Evolutionary conservation across 2,329 filamentous ascomycete genomes (phyloP).

Genomic region (Pseudovirgaria hyperparasitica): DNA sequence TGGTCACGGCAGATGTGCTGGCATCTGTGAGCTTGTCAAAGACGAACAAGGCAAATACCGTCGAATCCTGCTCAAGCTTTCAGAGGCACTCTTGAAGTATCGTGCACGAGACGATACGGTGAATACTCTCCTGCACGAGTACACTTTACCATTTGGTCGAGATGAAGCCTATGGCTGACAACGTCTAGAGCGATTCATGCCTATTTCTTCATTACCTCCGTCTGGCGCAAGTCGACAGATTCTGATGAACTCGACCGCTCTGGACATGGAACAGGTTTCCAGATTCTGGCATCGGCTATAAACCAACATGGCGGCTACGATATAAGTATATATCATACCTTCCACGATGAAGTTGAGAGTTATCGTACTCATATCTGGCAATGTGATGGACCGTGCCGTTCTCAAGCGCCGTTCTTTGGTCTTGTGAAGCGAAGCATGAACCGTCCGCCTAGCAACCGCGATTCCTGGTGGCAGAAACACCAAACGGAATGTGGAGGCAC

Average conservation of each 20-base stretch:
- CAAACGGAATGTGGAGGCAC: slow-evolving; percentile 27
- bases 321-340: slow-evolving; percentile 31
- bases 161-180: not conserved
- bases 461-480: slow-evolving; percentile 30
- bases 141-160: not conserved
- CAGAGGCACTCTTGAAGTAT: slow-evolving; percentile 31
- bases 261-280: slow-evolving; percentile 30
- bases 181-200: slow-evolving; percentile 26
- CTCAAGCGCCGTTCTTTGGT: slow-evolving; percentile 28
- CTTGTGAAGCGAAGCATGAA: slow-evolving; percentile 35
- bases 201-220: slow-evolving; percentile 34
- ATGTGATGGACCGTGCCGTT: slow-evolving; percentile 28
- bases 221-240: slow-evolving; percentile 28
- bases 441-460: slow-evolving; percentile 26
- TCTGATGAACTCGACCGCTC: slow-evolving; percentile 24
- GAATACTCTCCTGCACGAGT: slow-evolving; percentile 31
- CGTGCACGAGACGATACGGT: slow-evolving; percentile 29
- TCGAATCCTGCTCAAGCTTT: slow-evolving; percentile 30
- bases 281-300: slow-evolving; percentile 30
- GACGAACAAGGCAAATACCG: slow-evolving; percentile 24
- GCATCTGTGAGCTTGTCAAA: slow-evolving; percentile 31
- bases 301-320: slow-evolving; percentile 30
- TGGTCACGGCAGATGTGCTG: slow-evolving; percentile 23
- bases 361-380: slow-evolving; percentile 33
- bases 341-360: slow-evolving; percentile 34